Evolutionary conservation across 2,329 filamentous ascomycete genomes (phyloP).

Genomic region (Fusarium gaditjirri): DNA sequence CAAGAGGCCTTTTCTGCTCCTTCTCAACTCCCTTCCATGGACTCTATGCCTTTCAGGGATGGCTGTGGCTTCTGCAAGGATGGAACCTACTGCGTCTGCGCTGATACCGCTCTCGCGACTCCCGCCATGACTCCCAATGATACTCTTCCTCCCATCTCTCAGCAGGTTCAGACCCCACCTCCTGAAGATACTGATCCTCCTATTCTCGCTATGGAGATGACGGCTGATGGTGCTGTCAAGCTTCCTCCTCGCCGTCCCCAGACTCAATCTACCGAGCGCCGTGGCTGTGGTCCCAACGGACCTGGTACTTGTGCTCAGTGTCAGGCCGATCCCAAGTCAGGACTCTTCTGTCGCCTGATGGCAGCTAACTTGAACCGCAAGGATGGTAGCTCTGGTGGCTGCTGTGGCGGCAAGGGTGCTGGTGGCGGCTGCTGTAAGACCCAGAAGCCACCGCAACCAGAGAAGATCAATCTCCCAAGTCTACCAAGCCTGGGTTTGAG

Average conservation of each 20-base stretch:
- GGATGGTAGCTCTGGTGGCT: constrained; percentile 58
- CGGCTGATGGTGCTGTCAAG: constrained; percentile 69
- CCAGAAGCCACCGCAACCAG: constrained; percentile 42
- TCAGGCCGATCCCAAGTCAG: constrained; percentile 79
- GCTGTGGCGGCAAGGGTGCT: constrained; percentile 70
- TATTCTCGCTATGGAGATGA: constrained; percentile 67
- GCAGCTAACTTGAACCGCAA: constrained; percentile 70
- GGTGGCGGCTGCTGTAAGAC: constrained; percentile 74
- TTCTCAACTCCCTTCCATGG: constrained; percentile 52
- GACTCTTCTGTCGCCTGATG: constrained; percentile 84
- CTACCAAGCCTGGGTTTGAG: constrained; percentile 68
- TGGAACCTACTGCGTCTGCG: constrained; percentile 84
- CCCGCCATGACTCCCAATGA: constrained; percentile 55
- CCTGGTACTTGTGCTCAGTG: constrained; percentile 85
- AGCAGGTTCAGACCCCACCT: constrained; percentile 67
- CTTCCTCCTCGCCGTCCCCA: constrained; percentile 60
- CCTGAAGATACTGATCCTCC: constrained; percentile 69
- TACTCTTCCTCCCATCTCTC: constrained; percentile 54
- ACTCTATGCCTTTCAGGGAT: constrained; percentile 65
- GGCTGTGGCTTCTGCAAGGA: constrained; percentile 86
- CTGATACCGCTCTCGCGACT: constrained; percentile 64
- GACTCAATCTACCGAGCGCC: constrained; percentile 43
- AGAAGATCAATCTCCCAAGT: constrained; percentile 51
- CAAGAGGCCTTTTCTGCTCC: constrained; percentile 42
- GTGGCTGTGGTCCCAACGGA: constrained; percentile 71